Evolutionary conservation across 495 filamentous ascomycete genomes (phyloP).

Genomic region (Usnea hakonensis): DNA sequence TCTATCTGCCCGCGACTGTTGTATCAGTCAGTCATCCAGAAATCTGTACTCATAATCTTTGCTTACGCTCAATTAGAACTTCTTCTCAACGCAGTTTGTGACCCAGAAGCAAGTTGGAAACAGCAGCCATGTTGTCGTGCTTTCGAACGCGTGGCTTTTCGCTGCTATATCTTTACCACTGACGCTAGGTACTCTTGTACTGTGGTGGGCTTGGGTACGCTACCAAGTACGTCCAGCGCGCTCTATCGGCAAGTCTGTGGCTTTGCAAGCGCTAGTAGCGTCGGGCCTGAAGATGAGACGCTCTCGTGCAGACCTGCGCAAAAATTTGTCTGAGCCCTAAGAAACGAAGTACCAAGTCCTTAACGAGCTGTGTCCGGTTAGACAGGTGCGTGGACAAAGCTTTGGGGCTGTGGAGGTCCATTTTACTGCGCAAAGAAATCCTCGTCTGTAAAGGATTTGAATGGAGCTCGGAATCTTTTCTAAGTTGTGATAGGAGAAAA

Average conservation of each 20-base stretch:
- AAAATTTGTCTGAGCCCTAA: too few species aligned
- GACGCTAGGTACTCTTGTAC: slow-evolving; percentile 26
- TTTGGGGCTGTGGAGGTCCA: too few species aligned
- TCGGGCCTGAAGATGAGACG: background rate
- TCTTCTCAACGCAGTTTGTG: slow-evolving; percentile 35
- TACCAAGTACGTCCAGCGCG: slow-evolving; percentile 5
- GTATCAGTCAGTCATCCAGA: slow-evolving; percentile 26
- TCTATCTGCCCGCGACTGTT: slow-evolving; percentile 32
- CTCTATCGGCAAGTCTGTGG: background rate
- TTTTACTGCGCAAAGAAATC: too few species aligned
- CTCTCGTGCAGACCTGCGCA: too few species aligned
- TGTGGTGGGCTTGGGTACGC: slow-evolving; percentile 28
- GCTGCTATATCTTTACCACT: slow-evolving; percentile 28
- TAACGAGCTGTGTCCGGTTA: too few species aligned
- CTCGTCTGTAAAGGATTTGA: too few species aligned
- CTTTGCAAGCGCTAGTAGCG: background rate
- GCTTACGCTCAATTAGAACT: slow-evolving; percentile 25
- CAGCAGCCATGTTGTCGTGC: background rate
- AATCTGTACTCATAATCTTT: background rate
- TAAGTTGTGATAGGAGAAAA: background rate
- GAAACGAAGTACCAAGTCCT: too few species aligned
- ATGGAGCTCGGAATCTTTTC: too few species aligned
- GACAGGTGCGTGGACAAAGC: too few species aligned
- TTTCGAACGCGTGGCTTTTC: slow-evolving; percentile 26
- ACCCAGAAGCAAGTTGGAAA: slow-evolving; percentile 16